phyloP scores from a whole-genome alignment of 495 filamentous ascomycete species.

The Extremus antarcticus region DNA sequence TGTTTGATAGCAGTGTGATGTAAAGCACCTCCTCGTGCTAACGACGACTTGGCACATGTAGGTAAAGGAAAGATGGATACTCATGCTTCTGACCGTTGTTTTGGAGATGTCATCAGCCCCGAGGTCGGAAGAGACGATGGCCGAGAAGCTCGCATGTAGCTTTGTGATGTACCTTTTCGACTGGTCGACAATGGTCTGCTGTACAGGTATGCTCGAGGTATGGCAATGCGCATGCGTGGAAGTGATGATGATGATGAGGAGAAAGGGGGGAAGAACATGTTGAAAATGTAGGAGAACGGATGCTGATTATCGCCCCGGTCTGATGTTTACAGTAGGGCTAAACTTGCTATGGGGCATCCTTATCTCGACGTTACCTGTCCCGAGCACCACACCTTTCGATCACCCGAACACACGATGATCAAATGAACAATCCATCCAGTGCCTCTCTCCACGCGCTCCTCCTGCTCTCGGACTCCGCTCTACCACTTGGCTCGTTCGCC shows the following conservation, averaged over 20 bases:
- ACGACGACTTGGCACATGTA: no score
- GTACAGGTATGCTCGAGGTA: no score
- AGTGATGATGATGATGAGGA: no score
- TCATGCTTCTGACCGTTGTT: background rate
- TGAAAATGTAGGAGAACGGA: no score
- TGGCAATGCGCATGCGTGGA: no score
- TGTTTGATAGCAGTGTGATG: no score
- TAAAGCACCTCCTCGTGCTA: no score
- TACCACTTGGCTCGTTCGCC: constrained; percentile 92
- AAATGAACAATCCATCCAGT: background rate
- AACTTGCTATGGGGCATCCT: background rate
- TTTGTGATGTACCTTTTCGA: background rate
- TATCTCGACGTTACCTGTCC: background rate
- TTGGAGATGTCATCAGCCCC: background rate
- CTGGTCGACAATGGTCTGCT: no score
- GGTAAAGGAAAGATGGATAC: background rate
- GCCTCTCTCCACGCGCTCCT: constrained; percentile 63
- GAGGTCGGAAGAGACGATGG: background rate
- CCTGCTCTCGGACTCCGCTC: constrained; percentile 86
- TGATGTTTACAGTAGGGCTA: no score
- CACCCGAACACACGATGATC: background rate
- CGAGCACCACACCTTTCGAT: background rate
- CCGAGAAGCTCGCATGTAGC: background rate
- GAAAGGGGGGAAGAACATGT: no score
- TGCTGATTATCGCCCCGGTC: no score